Base-by-base conservation (phyloP, 163 green algal species). In the Scenedesmus sp. region DNA sequence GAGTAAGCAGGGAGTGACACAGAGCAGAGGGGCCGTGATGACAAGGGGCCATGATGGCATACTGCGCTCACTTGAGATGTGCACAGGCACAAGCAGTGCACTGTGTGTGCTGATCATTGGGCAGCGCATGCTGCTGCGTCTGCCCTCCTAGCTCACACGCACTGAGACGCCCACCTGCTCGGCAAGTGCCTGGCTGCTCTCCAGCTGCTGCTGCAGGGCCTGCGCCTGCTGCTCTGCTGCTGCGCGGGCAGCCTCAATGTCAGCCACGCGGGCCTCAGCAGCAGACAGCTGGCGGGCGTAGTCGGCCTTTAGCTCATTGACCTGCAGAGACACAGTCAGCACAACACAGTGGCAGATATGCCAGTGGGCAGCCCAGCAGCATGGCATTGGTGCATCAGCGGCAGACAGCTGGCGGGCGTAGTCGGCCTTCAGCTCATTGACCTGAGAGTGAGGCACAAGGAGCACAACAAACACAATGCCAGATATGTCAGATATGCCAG, bases 231-330 rank as follows among this genome's bases (percentile, higher is more conserved):
- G 20, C 55, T 89, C 67, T 52, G 89, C 89, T 70, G 55, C 89
- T 60, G 55, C n/a, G 4, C 56, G 16, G 1, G 90, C 83, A 46
- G 70, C 73, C 66, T 93, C 84, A 0, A 93, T 73, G 83, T 93
- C 83, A 7, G 67, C 59, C n/a, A 90, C 90, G 15, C 83, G 84
- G 0, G 57, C 57, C 90, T 93, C 83, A 56, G 90, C 90, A 66
- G 84, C 90, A 60, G 70, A 34, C 13, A 93, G 73, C 90, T 93
- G 18, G 1, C 54, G 8, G 4, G 26, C 59, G 57, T 88, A 90
- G 6, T 93, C 66, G 7, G 55, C 26, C 59, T 90, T 88, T 3
- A 91, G n/a, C 12, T 18, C 59, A 4, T 15, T 18, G 0, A 91
- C 87, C 87, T 91, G 57, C 52, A 67, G 34, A 46, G 34, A 46